Evolutionary conservation across 1,284 basidiomycete species (phyloP), one percentile per base, ranked within the genome.

Genomic region (Ganoderma leucocontextum): DNA sequence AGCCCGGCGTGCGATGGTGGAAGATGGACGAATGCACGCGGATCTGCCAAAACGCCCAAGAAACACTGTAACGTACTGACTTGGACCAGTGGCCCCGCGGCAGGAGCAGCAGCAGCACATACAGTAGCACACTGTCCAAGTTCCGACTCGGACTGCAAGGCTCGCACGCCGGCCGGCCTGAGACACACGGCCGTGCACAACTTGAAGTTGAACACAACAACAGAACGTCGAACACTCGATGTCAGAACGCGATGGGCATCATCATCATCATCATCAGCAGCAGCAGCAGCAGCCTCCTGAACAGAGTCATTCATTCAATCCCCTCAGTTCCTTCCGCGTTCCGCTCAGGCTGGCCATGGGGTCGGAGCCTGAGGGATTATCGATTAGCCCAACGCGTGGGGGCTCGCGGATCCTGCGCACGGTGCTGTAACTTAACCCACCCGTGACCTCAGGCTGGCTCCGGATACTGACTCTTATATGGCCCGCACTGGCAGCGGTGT

Each of bases 341-440:
- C 47, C 47, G 47, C 47, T n/a, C 47, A 17, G 19, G 19, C 42
- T 44, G n/a, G 47, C 47, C 47, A 49, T 49, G n/a, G 47, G 47
- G 47, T 12, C n/a, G 10, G 29, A 29, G 29, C 1, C n/a, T n/a
- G 47, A 12, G n/a, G 47, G 47, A 8, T 12, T 17, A 49, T 49
- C 47, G 22, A 49, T 49, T 22, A 49, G n/a, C 47, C 47, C 47
- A 22, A 9, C 15, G 41, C 41, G 41, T 42, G 41, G 41, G n/a
- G 10, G 42, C 42, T 41, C 39, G 39, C 39, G 15, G 39, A 41
- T 41, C 42, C 5, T 49, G 47, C n/a, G 47, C n/a, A n/a, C 44
- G 44, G 44, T 47, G 4, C 41, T 44, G 42, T 44, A 44, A 22
- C 4, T 49, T 25, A 12, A 7, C 42, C 47, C 9, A 3, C 47